phyloP scores from a whole-genome alignment of 805 yeast species.

The Kluyveromyces wickerhamii region DNA sequence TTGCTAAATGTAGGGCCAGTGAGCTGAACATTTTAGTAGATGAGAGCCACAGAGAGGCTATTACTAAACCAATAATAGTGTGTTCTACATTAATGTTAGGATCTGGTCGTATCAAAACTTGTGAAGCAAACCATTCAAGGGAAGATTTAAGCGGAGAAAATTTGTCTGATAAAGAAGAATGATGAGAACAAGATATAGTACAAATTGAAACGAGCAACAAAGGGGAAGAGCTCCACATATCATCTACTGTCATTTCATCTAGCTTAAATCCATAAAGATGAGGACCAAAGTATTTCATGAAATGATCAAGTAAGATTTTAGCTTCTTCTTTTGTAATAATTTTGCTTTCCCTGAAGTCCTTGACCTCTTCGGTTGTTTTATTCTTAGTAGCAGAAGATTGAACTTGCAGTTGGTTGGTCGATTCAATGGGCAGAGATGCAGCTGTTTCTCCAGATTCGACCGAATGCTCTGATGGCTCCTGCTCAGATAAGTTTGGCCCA shows the following conservation, averaged over 20 bases:
- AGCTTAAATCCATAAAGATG: slow-evolving; percentile 61
- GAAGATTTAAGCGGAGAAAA: slow-evolving; percentile 22
- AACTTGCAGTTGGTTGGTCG: no score
- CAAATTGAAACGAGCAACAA: slow-evolving; percentile 52
- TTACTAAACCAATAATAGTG: slow-evolving; percentile 53
- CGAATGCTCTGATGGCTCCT: slow-evolving; percentile 4
- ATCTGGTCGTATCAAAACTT: slow-evolving; percentile 24
- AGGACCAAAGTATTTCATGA: slow-evolving; percentile 48
- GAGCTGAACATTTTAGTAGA: slow-evolving; percentile 60
- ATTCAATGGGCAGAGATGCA: no score
- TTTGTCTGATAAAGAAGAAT: slow-evolving; percentile 28
- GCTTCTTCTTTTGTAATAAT: slow-evolving; percentile 32
- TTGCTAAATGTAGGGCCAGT: slow-evolving; percentile 58
- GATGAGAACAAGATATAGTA: slow-evolving; percentile 56
- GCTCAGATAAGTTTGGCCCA: slow-evolving; percentile 1
- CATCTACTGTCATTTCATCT: slow-evolving; percentile 39
- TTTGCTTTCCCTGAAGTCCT: slow-evolving; percentile 30
- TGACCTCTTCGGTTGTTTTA: not conserved
- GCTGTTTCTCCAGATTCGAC: no score
- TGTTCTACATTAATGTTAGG: slow-evolving; percentile 41
- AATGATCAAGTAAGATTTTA: slow-evolving; percentile 41
- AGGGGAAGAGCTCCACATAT: slow-evolving; percentile 49
- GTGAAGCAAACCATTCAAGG: slow-evolving; percentile 30
- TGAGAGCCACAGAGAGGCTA: slow-evolving; percentile 64
- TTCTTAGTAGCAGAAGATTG: not conserved